Base-by-base conservation (phyloP, 1,284 basidiomycete species). In the Heterobasidion irregulare region DNA sequence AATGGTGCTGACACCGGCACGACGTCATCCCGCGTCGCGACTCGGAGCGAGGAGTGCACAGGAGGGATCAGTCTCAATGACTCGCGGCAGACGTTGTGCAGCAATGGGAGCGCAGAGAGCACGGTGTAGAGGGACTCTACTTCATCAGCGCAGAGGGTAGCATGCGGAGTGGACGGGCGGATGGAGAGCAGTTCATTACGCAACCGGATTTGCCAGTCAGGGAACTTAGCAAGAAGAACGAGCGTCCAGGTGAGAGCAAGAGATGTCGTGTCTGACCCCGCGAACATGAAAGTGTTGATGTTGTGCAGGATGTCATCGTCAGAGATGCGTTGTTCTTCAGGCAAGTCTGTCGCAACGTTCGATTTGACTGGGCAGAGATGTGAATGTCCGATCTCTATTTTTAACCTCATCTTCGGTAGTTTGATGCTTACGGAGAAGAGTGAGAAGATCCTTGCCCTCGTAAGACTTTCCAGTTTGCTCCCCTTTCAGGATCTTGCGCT, bases 271-370 rank as follows among this genome's bases (percentile, higher is more conserved):
- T 94, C 90, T 5, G 89, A 89, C 10, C 91, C 91, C 13, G 89
- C 91, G 68, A 93, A 91, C 74, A 92, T 82, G 67, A 93, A 88
- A 0, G 91, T 92, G 61, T 89, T 92, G 68, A 93, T 84, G 60
- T 85, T 92, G 63, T 90, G 74, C 36, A 90, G 72, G 49, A 93
- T 84, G 61, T 92, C 90, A 47, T 84, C 80, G 63, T 92, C 89
- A 1, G 89, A 88, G 57, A 94, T 84, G 47, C 84, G 80, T 60
- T 91, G 82, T 52, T 84, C 80, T 0, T 74, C 72, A 10, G 82
- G 73, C 15, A 88, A 71, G 58, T 87, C 83, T 0, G 70, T 77
- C 4, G 86, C 77, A 45, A 77, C 61, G 65, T 91, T 91, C 9
- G 87, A 85, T 70, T 86, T 88, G 50, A 92, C 88, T 91, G 56